phyloP scores from a whole-genome alignment of 2,329 filamentous ascomycete species.

The Nemania diffusa region DNA sequence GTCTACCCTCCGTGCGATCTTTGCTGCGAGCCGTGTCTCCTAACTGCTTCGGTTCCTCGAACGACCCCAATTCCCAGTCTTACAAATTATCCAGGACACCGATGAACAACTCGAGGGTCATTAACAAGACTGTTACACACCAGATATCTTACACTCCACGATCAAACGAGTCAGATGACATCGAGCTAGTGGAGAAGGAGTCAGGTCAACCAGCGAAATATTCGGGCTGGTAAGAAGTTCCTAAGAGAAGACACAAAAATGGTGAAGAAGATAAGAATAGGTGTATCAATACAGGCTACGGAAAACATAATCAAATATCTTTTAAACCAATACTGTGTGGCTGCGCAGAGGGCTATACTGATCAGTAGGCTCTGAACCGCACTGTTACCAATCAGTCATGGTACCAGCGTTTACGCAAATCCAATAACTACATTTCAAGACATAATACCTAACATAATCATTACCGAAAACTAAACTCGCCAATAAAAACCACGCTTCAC shows the following conservation, averaged over 20 bases:
- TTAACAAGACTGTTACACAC: slow-evolving; percentile 27
- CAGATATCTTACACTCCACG: slow-evolving; percentile 20
- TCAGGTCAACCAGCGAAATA: slow-evolving; percentile 22
- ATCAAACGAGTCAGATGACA: slow-evolving; percentile 26
- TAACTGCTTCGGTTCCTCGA: slow-evolving; percentile 27
- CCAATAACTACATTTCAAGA: too few species aligned
- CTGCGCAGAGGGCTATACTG: background rate
- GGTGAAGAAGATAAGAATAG: background rate
- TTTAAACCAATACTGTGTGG: background rate
- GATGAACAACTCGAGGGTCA: slow-evolving; percentile 21
- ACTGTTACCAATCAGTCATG: background rate
- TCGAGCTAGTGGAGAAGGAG: slow-evolving; percentile 25
- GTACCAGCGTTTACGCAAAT: too few species aligned
- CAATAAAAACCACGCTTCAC: too few species aligned
- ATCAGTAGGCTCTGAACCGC: background rate
- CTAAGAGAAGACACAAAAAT: background rate
- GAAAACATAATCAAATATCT: background rate
- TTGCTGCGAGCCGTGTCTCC: slow-evolving; percentile 15
- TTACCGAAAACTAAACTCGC: too few species aligned
- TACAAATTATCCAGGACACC: slow-evolving; percentile 23
- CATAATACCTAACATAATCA: too few species aligned
- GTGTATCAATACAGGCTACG: slow-evolving; percentile 2
- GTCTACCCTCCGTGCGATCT: slow-evolving; percentile 29
- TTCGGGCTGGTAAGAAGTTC: slow-evolving; percentile 16
- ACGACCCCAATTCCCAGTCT: slow-evolving; percentile 23